These are phyloP conservation scores for Mycena venus DNA, from an alignment of 768 basidiomycete species.

Conservation along the genomic window DNA sequence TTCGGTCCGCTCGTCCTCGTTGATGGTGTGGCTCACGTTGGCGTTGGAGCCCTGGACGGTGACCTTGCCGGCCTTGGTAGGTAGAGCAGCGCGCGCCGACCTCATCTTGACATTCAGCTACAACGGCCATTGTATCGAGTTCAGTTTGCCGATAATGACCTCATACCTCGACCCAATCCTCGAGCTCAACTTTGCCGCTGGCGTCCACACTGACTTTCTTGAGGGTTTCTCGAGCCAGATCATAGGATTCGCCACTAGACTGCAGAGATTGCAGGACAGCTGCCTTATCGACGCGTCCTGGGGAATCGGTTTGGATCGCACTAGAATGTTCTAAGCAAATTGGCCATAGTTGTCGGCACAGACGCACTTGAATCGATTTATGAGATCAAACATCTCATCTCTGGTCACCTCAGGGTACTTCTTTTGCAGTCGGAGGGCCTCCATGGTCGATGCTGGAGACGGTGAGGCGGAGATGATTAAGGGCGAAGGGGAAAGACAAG, in stretches of 20 bases:
- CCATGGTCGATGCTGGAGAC: slow-evolving; percentile 65
- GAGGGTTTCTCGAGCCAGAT: slow-evolving; percentile 88
- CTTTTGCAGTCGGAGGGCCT: slow-evolving; percentile 88
- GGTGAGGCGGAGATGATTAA: no score
- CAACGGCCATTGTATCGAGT: slow-evolving; percentile 11
- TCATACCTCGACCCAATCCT: slow-evolving; percentile 96
- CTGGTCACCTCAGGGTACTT: slow-evolving; percentile 92
- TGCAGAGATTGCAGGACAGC: slow-evolving; percentile 85
- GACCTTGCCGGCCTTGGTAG: slow-evolving; percentile 88
- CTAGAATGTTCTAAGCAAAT: slow-evolving; percentile 52
- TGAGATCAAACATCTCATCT: slow-evolving; percentile 95
- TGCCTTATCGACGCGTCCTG: slow-evolving; percentile 87
- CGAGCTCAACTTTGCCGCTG: slow-evolving; percentile 95
- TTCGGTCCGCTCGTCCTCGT: slow-evolving; percentile 94
- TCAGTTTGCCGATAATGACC: slow-evolving; percentile 42
- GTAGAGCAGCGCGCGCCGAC: slow-evolving; percentile 54
- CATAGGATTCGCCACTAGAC: slow-evolving; percentile 88
- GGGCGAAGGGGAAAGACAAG: background rate
- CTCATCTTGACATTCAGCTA: slow-evolving; percentile 88
- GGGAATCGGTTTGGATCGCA: slow-evolving; percentile 80
- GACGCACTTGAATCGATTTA: slow-evolving; percentile 96
- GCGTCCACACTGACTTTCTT: slow-evolving; percentile 96
- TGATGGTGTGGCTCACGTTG: slow-evolving; percentile 96
- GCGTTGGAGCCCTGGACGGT: slow-evolving; percentile 95
- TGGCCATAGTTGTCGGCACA: background rate